Evolutionary conservation across 148 eudicot species (phyloP).

Genomic region (Rhododendron simsii): DNA sequence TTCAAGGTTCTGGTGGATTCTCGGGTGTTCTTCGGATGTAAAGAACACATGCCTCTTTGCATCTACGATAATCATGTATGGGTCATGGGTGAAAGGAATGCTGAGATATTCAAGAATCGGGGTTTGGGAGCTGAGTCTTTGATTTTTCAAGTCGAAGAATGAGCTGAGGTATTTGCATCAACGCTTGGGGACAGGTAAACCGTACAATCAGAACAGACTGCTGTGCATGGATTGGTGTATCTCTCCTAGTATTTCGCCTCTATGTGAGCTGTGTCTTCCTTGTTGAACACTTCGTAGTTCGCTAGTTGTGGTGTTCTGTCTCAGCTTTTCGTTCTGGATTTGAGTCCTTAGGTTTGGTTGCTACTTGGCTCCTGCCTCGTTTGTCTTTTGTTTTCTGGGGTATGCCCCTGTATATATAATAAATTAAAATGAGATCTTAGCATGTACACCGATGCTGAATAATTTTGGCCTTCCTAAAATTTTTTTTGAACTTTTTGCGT

Average conservation of each 20-base stretch:
- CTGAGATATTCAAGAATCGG: neutral
- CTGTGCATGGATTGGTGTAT: neutral
- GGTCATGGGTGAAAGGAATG: neutral
- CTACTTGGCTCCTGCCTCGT: neutral
- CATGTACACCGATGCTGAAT: neutral
- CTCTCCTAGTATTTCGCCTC: neutral
- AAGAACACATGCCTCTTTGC: neutral
- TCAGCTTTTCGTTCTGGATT: neutral
- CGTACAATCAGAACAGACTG: neutral
- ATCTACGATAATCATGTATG: neutral
- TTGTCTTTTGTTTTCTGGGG: neutral
- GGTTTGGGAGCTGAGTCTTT: neutral
- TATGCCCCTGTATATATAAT: neutral
- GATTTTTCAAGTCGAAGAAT: neutral
- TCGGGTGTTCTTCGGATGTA: neutral
- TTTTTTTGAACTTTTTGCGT: neutral
- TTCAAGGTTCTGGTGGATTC: neutral
- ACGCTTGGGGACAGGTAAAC: neutral
- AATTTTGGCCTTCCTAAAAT: neutral
- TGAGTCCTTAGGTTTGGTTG: neutral
- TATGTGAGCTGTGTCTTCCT: neutral
- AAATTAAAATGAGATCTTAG: neutral
- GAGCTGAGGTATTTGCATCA: neutral
- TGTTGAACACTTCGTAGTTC: neutral
- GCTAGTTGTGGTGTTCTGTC: neutral